phyloP scores from a whole-genome alignment of 192 early-diverging fungal species.

The Coemansia sp. region DNA sequence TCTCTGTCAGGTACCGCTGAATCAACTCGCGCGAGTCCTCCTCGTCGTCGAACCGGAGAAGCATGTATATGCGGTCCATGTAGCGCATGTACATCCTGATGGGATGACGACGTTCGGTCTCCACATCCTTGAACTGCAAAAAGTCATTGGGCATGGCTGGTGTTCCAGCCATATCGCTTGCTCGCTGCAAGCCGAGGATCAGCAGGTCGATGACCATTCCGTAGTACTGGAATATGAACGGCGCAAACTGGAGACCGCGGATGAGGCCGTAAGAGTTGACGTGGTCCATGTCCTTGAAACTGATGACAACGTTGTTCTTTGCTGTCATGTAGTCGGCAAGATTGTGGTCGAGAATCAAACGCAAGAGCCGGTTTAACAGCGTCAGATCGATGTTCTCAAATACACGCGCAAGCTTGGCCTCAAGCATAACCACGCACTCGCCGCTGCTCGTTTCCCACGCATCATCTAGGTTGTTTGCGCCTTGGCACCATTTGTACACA shows the following conservation, averaged over 20 bases:
- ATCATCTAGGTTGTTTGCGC: conserved; percentile 95
- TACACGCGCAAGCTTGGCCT: conserved; percentile 87
- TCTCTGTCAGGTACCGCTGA: conserved; percentile 95
- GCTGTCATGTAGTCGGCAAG: conserved; percentile 99
- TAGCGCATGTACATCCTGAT: conserved; percentile 96
- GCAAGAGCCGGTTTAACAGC: conserved; percentile 86
- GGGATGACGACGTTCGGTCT: conserved; percentile 92
- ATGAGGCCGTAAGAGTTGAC: conserved; percentile 96
- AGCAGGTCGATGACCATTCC: conserved; percentile 94
- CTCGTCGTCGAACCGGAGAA: conserved; percentile 84
- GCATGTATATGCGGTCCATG: conserved; percentile 90
- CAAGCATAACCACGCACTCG: conserved; percentile 95
- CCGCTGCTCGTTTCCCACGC: conserved; percentile 92
- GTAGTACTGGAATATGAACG: conserved; percentile 99
- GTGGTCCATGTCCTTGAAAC: conserved; percentile 99
- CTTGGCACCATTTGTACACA: conserved; percentile 98
- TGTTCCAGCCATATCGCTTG: conserved; percentile 95
- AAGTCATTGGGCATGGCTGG: conserved; percentile 93
- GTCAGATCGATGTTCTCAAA: conserved; percentile 99
- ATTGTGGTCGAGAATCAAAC: conserved; percentile 97
- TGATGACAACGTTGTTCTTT: conserved; percentile 98
- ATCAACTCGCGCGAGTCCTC: conserved; percentile 95
- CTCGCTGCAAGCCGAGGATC: conserved; percentile 90
- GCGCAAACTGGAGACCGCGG: conserved; percentile 96
- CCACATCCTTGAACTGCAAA: conserved; percentile 90